Percentiles rank a stretch among this genome's conserved stretches.
phyloP scores from a whole-genome alignment of 345 rosid species.

The Cardamine chenopodiifolia region DNA sequence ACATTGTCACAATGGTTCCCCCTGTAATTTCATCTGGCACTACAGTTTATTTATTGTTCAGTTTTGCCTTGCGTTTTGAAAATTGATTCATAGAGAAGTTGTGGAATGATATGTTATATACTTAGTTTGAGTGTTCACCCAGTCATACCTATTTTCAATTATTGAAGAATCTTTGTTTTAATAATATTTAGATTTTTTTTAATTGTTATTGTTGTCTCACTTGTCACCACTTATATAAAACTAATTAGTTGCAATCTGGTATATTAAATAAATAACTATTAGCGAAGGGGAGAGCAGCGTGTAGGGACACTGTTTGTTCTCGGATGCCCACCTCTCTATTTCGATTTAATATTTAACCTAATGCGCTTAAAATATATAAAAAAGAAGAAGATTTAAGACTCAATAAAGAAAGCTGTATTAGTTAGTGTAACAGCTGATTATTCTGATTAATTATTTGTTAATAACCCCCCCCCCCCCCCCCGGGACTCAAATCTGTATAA shows the following conservation, averaged over 20 bases:
- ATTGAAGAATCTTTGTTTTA: conserved; percentile 28
- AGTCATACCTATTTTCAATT: conserved; percentile 31
- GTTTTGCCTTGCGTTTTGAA: conserved; percentile 15
- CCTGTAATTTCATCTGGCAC: conserved; percentile 38
- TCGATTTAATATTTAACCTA: conserved; percentile 11
- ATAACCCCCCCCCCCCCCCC: no score
- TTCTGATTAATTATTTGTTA: conserved; percentile 30
- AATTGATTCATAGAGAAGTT: background rate
- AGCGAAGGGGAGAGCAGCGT: conserved; percentile 4
- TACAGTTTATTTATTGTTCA: conserved; percentile 17
- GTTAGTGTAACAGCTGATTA: conserved; percentile 17
- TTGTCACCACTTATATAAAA: conserved; percentile 14
- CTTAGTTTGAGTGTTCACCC: conserved; percentile 29
- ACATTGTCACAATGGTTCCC: conserved; percentile 25
- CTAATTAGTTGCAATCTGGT: background rate
- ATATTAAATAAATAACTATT: conserved; percentile 14
- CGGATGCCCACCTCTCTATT: conserved; percentile 8
- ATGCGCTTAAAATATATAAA: conserved; percentile 2
- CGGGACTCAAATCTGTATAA: conserved; percentile 30
- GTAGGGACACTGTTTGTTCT: conserved; percentile 34
- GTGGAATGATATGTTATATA: conserved; percentile 5
- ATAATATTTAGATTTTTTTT: background rate
- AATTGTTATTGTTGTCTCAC: conserved; percentile 12
- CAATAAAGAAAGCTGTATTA: conserved; percentile 21
- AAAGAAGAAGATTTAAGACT: background rate